A percentile compares a stretch with the other conserved stretches of the same genome.
phyloP scores from a whole-genome alignment of 2,329 filamentous ascomycete species.

The Coleophoma eucalyptorum region DNA sequence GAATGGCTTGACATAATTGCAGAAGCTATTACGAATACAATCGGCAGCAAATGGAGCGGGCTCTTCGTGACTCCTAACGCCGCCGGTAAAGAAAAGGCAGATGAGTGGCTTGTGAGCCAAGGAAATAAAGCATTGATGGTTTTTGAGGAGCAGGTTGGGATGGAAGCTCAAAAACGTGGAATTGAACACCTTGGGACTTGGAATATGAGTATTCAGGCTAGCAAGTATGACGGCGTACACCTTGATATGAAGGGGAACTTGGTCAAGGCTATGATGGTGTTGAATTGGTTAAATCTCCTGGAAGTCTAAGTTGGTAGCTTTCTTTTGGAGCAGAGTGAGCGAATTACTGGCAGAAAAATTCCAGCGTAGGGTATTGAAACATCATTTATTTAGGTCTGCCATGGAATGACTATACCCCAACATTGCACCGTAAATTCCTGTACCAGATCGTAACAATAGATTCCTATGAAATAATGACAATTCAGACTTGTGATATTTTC shows the following conservation, averaged over 20 bases:
- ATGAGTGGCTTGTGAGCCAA: slow-evolving; percentile 40
- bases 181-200: slow-evolving; percentile 44
- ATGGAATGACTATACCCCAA: too few relatives aligned
- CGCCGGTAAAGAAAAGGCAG: slow-evolving; percentile 39
- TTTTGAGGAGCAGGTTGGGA: slow-evolving; percentile 34
- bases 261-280: slow-evolving; percentile 5
- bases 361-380: too few relatives aligned
- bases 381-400: too few relatives aligned
- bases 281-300: not conserved
- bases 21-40: slow-evolving; percentile 17
- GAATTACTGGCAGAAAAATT: too few relatives aligned
- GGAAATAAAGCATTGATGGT: slow-evolving; percentile 42
- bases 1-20: slow-evolving; percentile 37
- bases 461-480: too few relatives aligned
- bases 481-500: too few relatives aligned
- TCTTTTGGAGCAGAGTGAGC: too few relatives aligned
- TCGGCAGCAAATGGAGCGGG: slow-evolving; percentile 13
- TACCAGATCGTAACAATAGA: too few relatives aligned
- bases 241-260: slow-evolving; percentile 43
- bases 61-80: slow-evolving; percentile 41
- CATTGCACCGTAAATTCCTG: too few relatives aligned
- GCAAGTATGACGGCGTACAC: slow-evolving; percentile 43
- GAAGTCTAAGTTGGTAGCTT: not conserved
- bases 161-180: slow-evolving; percentile 25
- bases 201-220: slow-evolving; percentile 47